Conservation (phyloP, 306 rosid genomes). For the Dicorynia guianensis region DNA sequence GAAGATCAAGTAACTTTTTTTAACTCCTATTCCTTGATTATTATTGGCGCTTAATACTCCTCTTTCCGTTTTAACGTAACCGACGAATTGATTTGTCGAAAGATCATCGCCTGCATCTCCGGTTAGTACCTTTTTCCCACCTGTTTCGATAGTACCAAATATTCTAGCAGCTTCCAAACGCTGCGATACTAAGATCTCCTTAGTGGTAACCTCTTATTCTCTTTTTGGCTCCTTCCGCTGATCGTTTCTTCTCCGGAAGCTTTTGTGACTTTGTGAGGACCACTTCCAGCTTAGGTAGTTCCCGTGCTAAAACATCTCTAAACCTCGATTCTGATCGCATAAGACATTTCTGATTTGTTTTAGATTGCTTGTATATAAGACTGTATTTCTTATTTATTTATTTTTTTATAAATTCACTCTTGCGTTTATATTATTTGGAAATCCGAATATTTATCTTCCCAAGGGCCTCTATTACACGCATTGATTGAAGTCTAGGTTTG, state of each 20-base stretch:
- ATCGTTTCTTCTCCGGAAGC: not conserved
- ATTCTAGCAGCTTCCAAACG: constrained; percentile 38
- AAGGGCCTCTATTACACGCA: not conserved
- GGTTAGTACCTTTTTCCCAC: not conserved
- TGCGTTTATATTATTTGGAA: not conserved
- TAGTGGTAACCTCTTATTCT: not conserved
- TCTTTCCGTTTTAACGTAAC: not conserved
- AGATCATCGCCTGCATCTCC: constrained; percentile 43
- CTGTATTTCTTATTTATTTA: not conserved
- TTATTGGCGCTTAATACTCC: too few species aligned
- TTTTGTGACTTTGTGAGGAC: not conserved
- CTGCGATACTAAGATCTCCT: constrained; percentile 34
- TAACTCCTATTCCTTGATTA: too few species aligned
- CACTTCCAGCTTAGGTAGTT: not conserved
- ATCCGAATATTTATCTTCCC: not conserved
- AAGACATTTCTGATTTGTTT: not conserved
- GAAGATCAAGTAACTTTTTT: not conserved
- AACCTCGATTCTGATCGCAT: not conserved
- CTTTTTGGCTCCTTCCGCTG: not conserved
- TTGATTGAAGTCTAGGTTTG: not conserved
- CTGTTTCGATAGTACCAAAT: not conserved
- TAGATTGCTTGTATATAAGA: not conserved
- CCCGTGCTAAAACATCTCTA: not conserved
- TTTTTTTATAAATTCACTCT: not conserved
- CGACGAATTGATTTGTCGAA: not conserved